Evolutionary conservation across 1,284 basidiomycete genomes (phyloP).

Genomic region (Phellinidium pouzarii): DNA sequence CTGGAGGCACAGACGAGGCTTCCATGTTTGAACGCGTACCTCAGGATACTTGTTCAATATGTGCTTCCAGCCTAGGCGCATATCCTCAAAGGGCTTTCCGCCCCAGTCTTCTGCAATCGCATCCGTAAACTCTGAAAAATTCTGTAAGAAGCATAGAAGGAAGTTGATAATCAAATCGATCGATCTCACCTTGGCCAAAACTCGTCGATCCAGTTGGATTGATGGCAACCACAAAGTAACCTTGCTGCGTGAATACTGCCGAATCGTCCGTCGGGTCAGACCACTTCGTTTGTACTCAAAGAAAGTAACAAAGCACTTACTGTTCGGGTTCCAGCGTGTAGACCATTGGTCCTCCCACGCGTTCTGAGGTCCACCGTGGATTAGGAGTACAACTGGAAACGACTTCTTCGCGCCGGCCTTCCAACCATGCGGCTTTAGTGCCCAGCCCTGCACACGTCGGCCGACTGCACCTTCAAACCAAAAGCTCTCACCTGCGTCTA

Average conservation of each 20-base stretch:
- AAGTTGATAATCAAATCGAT: background rate
- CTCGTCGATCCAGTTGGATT: constrained; percentile 88
- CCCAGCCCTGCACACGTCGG: constrained; percentile 75
- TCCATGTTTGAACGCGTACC: constrained; percentile 31
- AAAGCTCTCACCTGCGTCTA: constrained; percentile 67
- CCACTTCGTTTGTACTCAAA: background rate
- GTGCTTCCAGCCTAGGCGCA: constrained; percentile 71
- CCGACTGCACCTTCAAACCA: constrained; percentile 79
- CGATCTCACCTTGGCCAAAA: constrained; percentile 67
- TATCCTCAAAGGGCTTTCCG: constrained; percentile 79
- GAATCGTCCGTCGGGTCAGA: background rate
- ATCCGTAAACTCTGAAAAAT: constrained; percentile 65
- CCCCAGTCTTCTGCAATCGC: constrained; percentile 78
- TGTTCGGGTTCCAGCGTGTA: constrained; percentile 83
- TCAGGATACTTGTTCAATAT: constrained; percentile 67
- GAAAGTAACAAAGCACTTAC: constrained; percentile 35
- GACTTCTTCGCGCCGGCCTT: constrained; percentile 59
- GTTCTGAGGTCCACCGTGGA: constrained; percentile 77
- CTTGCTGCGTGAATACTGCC: constrained; percentile 71
- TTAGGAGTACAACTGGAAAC: constrained; percentile 68
- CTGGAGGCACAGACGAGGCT: too few species aligned
- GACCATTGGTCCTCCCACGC: constrained; percentile 84
- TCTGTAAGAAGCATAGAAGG: background rate
- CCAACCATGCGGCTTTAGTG: constrained; percentile 73
- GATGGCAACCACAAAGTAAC: constrained; percentile 78